Percentiles rank a stretch among this genome's conserved stretches.
Conservation (phyloP, 148 eudicot species). For the Beta vulgaris region DNA sequence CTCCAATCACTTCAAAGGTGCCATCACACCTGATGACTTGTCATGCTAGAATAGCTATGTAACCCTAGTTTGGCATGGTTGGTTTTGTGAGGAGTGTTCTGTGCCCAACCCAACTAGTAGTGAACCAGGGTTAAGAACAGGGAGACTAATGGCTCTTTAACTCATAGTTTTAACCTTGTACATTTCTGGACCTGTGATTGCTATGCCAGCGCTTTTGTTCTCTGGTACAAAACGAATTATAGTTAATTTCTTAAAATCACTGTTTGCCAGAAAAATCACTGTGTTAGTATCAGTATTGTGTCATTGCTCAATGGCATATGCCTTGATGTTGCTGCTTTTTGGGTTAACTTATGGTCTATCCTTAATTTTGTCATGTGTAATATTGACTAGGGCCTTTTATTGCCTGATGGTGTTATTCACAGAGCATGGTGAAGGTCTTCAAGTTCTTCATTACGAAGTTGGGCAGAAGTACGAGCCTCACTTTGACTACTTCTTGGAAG, state of each 20-base stretch:
- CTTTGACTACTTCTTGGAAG: conserved; percentile 79
- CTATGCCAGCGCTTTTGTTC: not conserved
- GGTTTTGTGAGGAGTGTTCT: too few relatives aligned
- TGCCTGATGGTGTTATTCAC: conserved; percentile 14
- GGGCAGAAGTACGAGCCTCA: conserved; percentile 95
- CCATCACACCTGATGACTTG: too few relatives aligned
- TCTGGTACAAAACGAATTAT: not conserved
- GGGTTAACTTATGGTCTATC: not conserved
- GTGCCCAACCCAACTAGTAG: not conserved
- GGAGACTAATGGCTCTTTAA: not conserved
- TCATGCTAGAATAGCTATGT: too few relatives aligned
- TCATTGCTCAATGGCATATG: not conserved
- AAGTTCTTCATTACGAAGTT: conserved; percentile 86
- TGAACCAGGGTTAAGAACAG: not conserved
- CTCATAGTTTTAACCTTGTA: not conserved
- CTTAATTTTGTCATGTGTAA: not conserved
- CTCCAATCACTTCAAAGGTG: not conserved
- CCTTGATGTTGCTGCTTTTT: not conserved
- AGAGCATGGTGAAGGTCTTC: conserved; percentile 98
- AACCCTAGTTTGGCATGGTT: too few relatives aligned
- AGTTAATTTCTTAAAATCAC: too few relatives aligned
- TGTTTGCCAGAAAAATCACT: too few relatives aligned
- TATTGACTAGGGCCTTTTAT: not conserved
- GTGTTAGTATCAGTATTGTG: not conserved
- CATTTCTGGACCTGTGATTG: not conserved